A percentile compares a stretch with the other conserved stretches of the same genome.
These are phyloP conservation scores for Suillus alpinus DNA, from an alignment of 768 basidiomycete genomes.

Conservation along the genomic window DNA sequence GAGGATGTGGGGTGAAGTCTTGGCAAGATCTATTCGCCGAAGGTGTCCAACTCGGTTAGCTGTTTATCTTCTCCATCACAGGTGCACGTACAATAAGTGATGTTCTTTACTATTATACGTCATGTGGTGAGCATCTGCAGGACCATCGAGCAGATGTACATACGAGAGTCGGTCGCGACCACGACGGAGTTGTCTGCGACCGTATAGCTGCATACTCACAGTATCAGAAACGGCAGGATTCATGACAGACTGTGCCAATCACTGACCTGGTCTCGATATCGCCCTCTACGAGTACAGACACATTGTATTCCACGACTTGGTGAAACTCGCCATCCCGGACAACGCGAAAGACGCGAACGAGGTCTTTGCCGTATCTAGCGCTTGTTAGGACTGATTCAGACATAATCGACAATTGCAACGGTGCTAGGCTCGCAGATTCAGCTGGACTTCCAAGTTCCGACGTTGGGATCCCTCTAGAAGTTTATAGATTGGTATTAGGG, in stretches of 20 bases:
- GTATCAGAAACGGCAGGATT: neutral
- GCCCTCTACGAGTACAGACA: slow-evolving; percentile 79
- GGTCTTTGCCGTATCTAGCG: slow-evolving; percentile 86
- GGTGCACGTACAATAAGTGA: slow-evolving; percentile 50
- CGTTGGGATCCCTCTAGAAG: neutral
- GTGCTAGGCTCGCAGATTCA: neutral
- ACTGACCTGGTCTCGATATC: slow-evolving; percentile 70
- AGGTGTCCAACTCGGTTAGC: neutral
- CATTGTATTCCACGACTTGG: slow-evolving; percentile 81
- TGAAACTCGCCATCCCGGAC: slow-evolving; percentile 70
- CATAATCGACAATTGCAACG: neutral
- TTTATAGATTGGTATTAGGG: neutral
- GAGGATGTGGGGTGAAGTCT: slow-evolving; percentile 84
- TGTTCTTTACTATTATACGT: slow-evolving; percentile 56
- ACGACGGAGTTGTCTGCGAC: slow-evolving; percentile 84
- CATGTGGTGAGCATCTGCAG: neutral
- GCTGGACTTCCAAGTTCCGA: neutral
- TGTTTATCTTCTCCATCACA: neutral
- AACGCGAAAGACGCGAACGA: slow-evolving; percentile 81
- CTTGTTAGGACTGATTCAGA: slow-evolving; percentile 32
- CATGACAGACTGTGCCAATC: neutral
- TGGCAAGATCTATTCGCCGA: slow-evolving; percentile 64
- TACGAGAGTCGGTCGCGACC: slow-evolving; percentile 91
- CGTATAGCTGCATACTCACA: slow-evolving; percentile 60
- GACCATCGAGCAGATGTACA: slow-evolving; percentile 22